Conservation (phyloP, 1,139 yeast species). For the Geotrichum fermentans region DNA sequence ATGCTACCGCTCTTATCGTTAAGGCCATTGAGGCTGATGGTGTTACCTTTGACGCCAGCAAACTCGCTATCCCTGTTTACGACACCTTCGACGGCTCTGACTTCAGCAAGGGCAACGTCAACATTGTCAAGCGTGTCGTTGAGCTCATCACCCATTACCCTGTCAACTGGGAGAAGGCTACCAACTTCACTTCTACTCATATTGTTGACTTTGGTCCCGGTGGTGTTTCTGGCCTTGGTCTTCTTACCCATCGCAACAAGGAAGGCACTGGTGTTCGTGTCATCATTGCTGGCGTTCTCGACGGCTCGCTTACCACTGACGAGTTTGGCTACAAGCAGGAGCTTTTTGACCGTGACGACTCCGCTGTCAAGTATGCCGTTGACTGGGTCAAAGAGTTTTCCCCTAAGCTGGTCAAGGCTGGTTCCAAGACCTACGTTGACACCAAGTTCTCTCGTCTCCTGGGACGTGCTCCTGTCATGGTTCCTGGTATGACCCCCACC, state of each 20-base stretch:
- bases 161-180: constrained; percentile 92
- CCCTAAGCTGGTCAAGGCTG: constrained; percentile 77
- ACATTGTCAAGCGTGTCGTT: constrained; percentile 62
- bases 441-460: constrained; percentile 89
- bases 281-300: constrained; percentile 88
- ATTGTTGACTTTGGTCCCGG: constrained; percentile 98
- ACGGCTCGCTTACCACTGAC: constrained; percentile 57
- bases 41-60: constrained; percentile 51
- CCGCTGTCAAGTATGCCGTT: constrained; percentile 71
- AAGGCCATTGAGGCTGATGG: constrained; percentile 58
- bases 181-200: constrained; percentile 76
- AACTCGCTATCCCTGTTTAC: constrained; percentile 76
- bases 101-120: constrained; percentile 51
- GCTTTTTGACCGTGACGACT: constrained; percentile 65
- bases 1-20: constrained; percentile 63
- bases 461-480: constrained; percentile 94
- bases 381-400: constrained; percentile 88
- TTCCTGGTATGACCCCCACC: constrained; percentile 99
- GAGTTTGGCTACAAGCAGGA: constrained; percentile 96
- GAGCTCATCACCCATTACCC: constrained; percentile 82
- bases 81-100: constrained; percentile 87
- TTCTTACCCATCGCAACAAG: constrained; percentile 91
- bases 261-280: constrained; percentile 98
- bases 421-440: constrained; percentile 60
- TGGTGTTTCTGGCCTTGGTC: constrained; percentile 95